Evolutionary conservation across 1,139 yeast species (phyloP), one percentile per base, ranked within the genome.

Genomic region (Kodamaea suecica): DNA sequence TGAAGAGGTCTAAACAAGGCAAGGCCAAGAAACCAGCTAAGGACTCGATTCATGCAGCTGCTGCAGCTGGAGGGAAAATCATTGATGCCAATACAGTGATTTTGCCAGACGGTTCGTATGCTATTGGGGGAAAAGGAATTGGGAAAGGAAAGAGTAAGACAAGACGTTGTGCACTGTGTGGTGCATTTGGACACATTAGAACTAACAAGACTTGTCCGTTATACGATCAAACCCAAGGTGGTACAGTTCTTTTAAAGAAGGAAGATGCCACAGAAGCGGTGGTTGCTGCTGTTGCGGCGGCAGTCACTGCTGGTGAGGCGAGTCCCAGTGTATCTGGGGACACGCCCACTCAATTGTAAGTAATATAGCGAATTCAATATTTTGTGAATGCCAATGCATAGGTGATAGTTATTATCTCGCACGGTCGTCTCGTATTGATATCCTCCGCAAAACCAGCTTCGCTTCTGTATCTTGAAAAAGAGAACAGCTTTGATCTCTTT

Each of bases 121-220:
- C 73, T 3, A 57, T 73, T 33, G 74, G 77, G 24, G 83, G 82
- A 10, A 78, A 76, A 45, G 85, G 84, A 27, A 75, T 77, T 33
- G 85, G 87, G 11, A 82, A 81, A 52, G 84, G 84, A 6, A 86
- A 85, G 53, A 79, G 88, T 37, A 85, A 85, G 2, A 81, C 85
- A 5, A 70, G 97, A 54, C 76, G 87, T 52, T 92, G 97, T 63
- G 88, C 95, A 4, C 84, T 95, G 2, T 92, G 97, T 70, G 97
- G 97, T 17, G 95, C 92, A 3, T 74, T 84, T 49, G 98, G 97
- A 0, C 98, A 92, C 57, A 92, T 90, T 44, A 73, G 95, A 53
- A 90, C 97, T 7, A 88, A 87, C 57, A 83, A 83, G 55, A 65
- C 86, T 1, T 90, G 97, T 61, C 97, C 97, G n/a, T 70, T 88